Base-by-base conservation (phyloP, 768 basidiomycete genomes). In the Lentinula sp. region DNA sequence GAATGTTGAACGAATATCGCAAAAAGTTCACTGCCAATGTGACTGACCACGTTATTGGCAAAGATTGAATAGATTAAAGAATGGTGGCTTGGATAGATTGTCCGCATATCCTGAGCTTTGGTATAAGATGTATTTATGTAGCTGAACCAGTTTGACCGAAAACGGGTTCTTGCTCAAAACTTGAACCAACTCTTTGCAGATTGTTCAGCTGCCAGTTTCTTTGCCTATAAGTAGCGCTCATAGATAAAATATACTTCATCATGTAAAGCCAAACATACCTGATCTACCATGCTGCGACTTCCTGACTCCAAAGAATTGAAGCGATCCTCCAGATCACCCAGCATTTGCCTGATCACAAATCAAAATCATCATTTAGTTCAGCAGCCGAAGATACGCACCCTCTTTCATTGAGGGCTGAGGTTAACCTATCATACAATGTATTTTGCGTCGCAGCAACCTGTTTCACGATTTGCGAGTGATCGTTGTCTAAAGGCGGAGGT, bases 181-280 rank as follows among this genome's bases (percentile, higher is more conserved):
- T 80, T 78, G 71, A 89, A 84, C 87, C 87, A 89, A 34, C 78
- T 76, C 72, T 85, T 89, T 21, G 84, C 77, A 1, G 80, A 78
- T 65, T 88, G 85, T 65, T 85, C 78, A 13, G 84, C 73, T 15
- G 88, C 88, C 5, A 88, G 68, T 43, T 77, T 76, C 68, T 86
- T 89, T 5, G 88, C 87, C 84, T 87, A 57, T 16, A 61, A 55
- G 35, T 18, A 56, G 10, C 32, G 40, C 18, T 34, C 34, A 50
- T 34, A 45, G 51, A n/a, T 34, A 23, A 35, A 55, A 54, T 5
- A 23, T 34, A 50, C 11, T 16, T 11, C 32, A 43, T 45, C 48
- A 28, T 40, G 9, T 23, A 16, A 18, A n/a, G 49, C 28, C 13
- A n/a, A 49, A 40, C 23, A 53, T 59, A 86, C 86, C 79, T 89